Conservation (phyloP, 257 asterid species). For the Solanum pimpinellifolium region DNA sequence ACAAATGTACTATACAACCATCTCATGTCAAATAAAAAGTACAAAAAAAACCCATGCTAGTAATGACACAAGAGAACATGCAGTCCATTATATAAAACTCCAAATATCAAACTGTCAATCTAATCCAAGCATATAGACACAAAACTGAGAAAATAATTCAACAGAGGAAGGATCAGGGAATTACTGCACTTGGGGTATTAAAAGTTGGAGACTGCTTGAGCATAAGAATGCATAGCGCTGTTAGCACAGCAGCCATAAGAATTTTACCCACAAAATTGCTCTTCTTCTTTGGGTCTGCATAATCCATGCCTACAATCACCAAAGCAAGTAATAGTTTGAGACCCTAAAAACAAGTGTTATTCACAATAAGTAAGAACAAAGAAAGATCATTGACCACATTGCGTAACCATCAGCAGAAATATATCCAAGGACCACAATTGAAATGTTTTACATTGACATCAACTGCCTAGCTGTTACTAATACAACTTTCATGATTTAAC, state of each 20-base stretch:
- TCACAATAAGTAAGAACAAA: neutral
- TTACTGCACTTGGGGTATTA: constrained; percentile 23
- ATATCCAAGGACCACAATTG: neutral
- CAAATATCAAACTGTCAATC: neutral
- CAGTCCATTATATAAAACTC: neutral
- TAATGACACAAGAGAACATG: neutral
- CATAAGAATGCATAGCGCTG: constrained; percentile 32
- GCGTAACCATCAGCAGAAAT: neutral
- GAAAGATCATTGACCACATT: neutral
- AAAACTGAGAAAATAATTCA: neutral
- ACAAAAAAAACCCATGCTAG: neutral
- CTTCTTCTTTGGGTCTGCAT: constrained; percentile 67
- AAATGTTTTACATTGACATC: neutral
- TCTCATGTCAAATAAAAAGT: neutral
- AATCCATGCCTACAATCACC: constrained; percentile 64
- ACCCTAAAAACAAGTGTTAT: neutral
- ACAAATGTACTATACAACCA: neutral
- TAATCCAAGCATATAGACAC: neutral
- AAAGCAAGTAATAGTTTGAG: neutral
- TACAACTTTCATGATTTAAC: neutral
- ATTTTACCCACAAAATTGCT: constrained; percentile 28
- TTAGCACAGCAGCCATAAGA: constrained; percentile 29
- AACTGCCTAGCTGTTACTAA: neutral
- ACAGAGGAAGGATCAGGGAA: neutral
- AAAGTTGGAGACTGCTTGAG: constrained; percentile 35